Percentiles rank a stretch among this genome's conserved stretches.
phyloP scores from a whole-genome alignment of 139 green algal species.

The Chlorella sp. region DNA sequence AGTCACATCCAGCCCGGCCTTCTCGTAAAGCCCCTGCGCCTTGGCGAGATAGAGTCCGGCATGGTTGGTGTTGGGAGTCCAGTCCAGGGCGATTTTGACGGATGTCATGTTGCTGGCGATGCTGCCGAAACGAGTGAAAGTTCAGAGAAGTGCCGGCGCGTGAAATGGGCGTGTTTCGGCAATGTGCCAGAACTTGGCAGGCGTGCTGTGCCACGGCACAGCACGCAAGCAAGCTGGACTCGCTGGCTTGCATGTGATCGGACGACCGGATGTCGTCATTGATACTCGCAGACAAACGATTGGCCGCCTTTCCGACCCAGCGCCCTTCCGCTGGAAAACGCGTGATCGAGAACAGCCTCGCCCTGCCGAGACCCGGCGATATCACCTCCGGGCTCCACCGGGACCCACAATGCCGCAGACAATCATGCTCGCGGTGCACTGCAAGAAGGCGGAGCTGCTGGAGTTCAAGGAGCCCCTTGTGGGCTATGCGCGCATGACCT shows the following conservation, averaged over 20 bases:
- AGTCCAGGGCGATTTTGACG: constrained; percentile 74
- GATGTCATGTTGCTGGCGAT: not conserved
- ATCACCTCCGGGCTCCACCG: not conserved
- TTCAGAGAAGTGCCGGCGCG: no score
- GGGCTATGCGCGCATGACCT: constrained; percentile 71
- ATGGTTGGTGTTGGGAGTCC: constrained; percentile 78
- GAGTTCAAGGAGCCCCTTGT: constrained; percentile 77
- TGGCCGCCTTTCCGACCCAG: no score
- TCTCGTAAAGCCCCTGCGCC: constrained; percentile 45
- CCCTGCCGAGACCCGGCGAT: not conserved
- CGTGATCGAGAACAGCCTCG: no score
- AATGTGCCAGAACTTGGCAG: no score
- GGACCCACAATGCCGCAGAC: constrained; percentile 6
- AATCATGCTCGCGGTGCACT: constrained; percentile 78
- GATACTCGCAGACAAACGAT: no score
- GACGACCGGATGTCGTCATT: no score
- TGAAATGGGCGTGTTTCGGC: no score
- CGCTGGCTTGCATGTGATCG: no score
- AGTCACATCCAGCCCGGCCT: constrained; percentile 58
- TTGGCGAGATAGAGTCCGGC: constrained; percentile 63
- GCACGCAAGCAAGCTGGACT: no score
- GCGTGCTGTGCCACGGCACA: no score
- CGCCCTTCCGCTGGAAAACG: no score
- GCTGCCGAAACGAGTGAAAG: no score
- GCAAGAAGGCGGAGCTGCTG: constrained; percentile 77